Evolutionary conservation across 192 early-diverging fungal genomes (phyloP), one percentile per base, ranked within the genome.

Genomic region (Umbelopsis sp.): DNA sequence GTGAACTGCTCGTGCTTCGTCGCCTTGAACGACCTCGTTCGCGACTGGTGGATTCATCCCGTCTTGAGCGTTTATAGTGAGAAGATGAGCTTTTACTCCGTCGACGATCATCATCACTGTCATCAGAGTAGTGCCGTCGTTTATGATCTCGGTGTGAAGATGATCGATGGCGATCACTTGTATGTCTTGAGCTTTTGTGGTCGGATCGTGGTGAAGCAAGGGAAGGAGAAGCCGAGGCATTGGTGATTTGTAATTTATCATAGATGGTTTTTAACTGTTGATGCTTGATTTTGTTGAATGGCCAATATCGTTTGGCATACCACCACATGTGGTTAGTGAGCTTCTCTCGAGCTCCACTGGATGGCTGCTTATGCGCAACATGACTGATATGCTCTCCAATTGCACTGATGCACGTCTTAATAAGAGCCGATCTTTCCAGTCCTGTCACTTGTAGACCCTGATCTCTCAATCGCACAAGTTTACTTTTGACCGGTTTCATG

Each of bases 241-340:
- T 55, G 16, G 80, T 74, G 2, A 68, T 45, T 4, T 86, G 76
- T 64, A 81, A 45, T 45, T 84, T 69, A 70, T 81, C 79, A 82
- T 87, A 87, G 73, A 87, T 67, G 45, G 76, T 48, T 71, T 79
- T 77, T 47, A 88, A 66, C 74, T 88, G 73, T 37, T 80, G 58
- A 64, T 82, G 76, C 61, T 84, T 73, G 46, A 91, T 76, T 37
- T 72, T 71, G 67, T 81, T 73, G 49, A 75, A 76, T 48, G 87
- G 85, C 90, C 87, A 89, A 70, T 86, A 91, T 68, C 80, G 85
- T 33, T 86, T 84, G 69, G 79, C 88, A 82, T 82, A 90, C 73
- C 83, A 88, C 93, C 85, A 93, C 72, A 86, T 72, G 75, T 85
- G 88, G 35, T 79, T 83, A 61, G 79, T 76, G 72, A 67, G 66